Evolutionary conservation across 202 grass and related monocot species (phyloP), one percentile per base, ranked within the genome.

Genomic region (Saccharum hybrid): DNA sequence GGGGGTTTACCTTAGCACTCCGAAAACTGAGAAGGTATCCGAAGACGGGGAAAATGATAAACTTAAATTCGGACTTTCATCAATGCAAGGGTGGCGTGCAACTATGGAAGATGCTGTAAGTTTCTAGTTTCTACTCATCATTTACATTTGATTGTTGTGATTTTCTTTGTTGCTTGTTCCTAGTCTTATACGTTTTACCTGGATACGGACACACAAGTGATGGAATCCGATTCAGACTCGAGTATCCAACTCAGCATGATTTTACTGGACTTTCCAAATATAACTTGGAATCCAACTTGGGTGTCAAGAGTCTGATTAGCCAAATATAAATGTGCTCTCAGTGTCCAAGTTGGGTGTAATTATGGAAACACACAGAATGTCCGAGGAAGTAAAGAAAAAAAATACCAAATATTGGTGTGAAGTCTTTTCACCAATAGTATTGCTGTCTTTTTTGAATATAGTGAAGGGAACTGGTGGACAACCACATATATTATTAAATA

Each of bases 51-150:
- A 85, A 57, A 97, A 92, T 60, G 86, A 87, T 63, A 72, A 45
- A 34, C 88, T 97, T 78, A 94, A 80, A 79, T 97, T 88, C 72
- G 94, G 94, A 52, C 75, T 97, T 62, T 97, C 94, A 48, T 97
- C 91, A 14, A 94, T 94, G 94, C 94, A 97, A 97, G 94, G 92
- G 30, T 97, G 94, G 94, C 94, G 92, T 81, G 82, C 94, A 36
- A 92, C 81, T 76, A 97, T 97, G 94, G 94, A 97, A 82, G 94
- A 97, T 91, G 92, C 94, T 80, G 94, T 97, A 71, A 87, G 90
- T 92, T 74, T 78, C 36, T 86, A 87, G 90, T 92, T 74, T 78
- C 36, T 86, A 6, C 84, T 33, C 38, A 15, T 77, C 54, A 41
- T 86, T 39, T 59, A 48, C 34, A 22, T 36, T 68, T 54, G 16